Evolutionary conservation across 768 basidiomycete species (phyloP).

Genomic region (Sutorius australiensis): DNA sequence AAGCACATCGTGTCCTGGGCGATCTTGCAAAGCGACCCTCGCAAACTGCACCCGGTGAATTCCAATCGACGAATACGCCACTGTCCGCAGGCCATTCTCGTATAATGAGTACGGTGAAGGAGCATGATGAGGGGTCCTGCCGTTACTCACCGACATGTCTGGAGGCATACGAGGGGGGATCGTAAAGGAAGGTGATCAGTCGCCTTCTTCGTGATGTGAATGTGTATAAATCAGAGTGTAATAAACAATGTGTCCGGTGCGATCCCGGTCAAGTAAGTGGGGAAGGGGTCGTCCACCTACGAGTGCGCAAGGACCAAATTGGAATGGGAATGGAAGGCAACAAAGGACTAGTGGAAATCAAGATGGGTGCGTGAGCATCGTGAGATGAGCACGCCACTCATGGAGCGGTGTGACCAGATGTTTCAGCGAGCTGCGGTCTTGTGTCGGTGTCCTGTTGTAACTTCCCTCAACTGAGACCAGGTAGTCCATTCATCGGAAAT

Average conservation of each 20-base stretch:
- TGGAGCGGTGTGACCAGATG: too few relatives aligned
- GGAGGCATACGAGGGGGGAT: constrained; percentile 11
- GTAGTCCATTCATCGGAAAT: too few relatives aligned
- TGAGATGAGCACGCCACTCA: too few relatives aligned
- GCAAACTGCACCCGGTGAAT: constrained; percentile 25
- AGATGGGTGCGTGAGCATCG: too few relatives aligned
- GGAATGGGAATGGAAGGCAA: constrained; percentile 38
- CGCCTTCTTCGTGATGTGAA: constrained; percentile 32
- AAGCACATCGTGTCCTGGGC: constrained; percentile 14
- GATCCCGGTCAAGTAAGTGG: constrained; percentile 24
- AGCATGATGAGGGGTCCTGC: constrained; percentile 26
- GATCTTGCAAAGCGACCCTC: constrained; percentile 23
- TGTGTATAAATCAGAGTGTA: constrained; percentile 40
- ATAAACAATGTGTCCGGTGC: constrained; percentile 38
- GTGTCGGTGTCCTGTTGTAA: too few relatives aligned
- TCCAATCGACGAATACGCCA: constrained; percentile 25
- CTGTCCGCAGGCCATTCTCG: constrained; percentile 26
- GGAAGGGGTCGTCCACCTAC: neutral
- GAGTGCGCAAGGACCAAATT: too few relatives aligned
- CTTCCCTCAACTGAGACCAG: too few relatives aligned
- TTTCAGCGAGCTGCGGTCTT: too few relatives aligned
- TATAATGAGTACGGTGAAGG: constrained; percentile 32
- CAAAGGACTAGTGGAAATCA: constrained; percentile 27
- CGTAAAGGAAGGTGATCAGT: constrained; percentile 44
- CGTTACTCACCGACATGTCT: constrained; percentile 19